Evolutionary conservation across 2,329 filamentous ascomycete genomes (phyloP), one percentile per base, ranked within the genome.

Genomic region (Epichloe bromicola): DNA sequence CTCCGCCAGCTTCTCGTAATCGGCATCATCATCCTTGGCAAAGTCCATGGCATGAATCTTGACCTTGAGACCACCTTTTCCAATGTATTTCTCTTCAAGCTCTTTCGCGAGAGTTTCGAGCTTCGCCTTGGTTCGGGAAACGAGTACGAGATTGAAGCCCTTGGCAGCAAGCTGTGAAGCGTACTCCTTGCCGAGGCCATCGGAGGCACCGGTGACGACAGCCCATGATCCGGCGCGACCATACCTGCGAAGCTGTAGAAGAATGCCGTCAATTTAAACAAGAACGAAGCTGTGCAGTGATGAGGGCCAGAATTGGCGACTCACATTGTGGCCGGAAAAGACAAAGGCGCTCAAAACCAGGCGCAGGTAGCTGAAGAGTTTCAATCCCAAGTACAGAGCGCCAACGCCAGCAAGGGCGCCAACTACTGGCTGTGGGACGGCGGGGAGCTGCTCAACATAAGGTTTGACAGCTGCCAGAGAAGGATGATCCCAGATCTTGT

Each of bases 131-230:
- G 94, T 97, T 61, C 94, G 90, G 44, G 93, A 97, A 55, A 98
- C 84, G 59, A 98, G 87, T 55, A 98, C 74, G 60, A 97, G 75
- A 70, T 96, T 97, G 80, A 91, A 98, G 61, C 90, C 90, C 66
- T 93, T 90, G 55, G 80, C 75, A 23, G 93, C 90, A 52, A 98
- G 83, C 67, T 97, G 89, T 34, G 85, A 76, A 38, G 91, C 88
- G 66, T 88, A 98, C 72, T 98, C 93, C 71, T 95, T 97, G 65
- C 93, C 93, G 56, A 98, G 83, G 57, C 93, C 94, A 68, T 98
- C 93, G 11, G 90, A 96, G 48, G 91, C 93, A 56, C 93, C 93
- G 26, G 93, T 98, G 40, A 98, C 79, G 51, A 98, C 80, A 34
- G 88, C 93, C 90, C 91, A 98, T 53, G 85, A 90, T 55, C 91